phyloP scores from a whole-genome alignment of 441 rosid genomes.

The Daphne laureola region DNA sequence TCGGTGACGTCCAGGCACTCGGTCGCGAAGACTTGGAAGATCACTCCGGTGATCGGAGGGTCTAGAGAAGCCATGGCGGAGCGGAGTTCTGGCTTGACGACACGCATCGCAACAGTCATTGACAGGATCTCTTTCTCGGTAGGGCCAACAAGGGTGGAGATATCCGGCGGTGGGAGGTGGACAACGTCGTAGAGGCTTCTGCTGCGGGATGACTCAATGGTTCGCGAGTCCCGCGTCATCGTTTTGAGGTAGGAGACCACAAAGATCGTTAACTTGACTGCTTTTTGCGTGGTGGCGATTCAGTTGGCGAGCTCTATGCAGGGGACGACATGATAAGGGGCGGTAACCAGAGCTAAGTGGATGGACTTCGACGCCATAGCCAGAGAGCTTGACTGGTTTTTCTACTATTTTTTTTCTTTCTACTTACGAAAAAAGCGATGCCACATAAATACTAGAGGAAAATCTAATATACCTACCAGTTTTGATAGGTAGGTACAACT shows the following conservation, averaged over 20 bases:
- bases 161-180: constrained; percentile 6
- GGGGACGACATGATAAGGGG: neutral
- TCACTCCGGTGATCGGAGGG: neutral
- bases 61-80: neutral
- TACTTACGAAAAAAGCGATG: too few relatives aligned
- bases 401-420: too few relatives aligned
- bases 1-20: neutral
- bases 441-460: too few relatives aligned
- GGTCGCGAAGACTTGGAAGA: neutral
- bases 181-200: neutral
- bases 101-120: neutral
- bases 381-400: too few relatives aligned
- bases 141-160: neutral
- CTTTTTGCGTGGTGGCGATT: constrained; percentile 2
- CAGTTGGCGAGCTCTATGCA: constrained; percentile 10
- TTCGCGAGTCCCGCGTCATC: neutral
- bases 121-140: neutral
- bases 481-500: too few relatives aligned
- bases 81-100: neutral
- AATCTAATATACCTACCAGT: too few relatives aligned
- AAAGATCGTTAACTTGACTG: neutral
- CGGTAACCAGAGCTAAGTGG: neutral
- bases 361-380: neutral
- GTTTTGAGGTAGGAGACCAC: neutral
- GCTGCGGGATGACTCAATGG: neutral